Base-by-base conservation (phyloP, 1,284 basidiomycete species). In the Vanrija humicola region DNA sequence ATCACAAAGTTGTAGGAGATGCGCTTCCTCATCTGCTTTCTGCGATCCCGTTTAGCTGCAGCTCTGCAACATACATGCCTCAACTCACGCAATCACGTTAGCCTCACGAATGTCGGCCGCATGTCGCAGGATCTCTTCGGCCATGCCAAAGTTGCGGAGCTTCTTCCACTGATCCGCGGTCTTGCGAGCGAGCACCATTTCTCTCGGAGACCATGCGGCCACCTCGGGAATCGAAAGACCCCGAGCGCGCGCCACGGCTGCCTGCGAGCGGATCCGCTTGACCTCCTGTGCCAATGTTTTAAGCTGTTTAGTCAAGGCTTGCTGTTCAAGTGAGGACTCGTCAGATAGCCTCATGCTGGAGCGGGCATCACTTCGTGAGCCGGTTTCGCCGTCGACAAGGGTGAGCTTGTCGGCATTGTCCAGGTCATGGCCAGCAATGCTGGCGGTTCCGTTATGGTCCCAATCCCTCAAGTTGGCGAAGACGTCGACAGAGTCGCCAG, bases 31-130 rank as follows among this genome's bases (percentile, higher is more conserved):
- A 96, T 83, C 72, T 92, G 88, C 67, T 86, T 87, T 75, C 90
- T 94, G 68, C 23, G 25, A 10, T 26, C 21, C 21, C 38, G 29
- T 72, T 72, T 38, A 67, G 66, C 50, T 59, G 56, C 46, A 46
- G 34, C 48, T 57, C 61, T 54, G 53, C 43, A 8, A 2, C 21
- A 28, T 23, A 5, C 21, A 23, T 23, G 21, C 82, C 59, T 63
- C 28, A 8, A 28, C 28, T 28, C 28, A 89, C 90, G 89, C 90
- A 65, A 95, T 88, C 40, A 95, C 83, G 71, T 98, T 98, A 9
- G 93, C 94, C 77, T 98, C 95, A 74, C 95, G 94, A 43, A 98
- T 79, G 50, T 88, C 75, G 0, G 93, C 87, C 5, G 95, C 94
- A 69, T 86, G 87, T 6, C 87, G 86, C 45, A 98, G 79, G 9